Evolutionary conservation across 2,329 filamentous ascomycete species (phyloP), one percentile per base, ranked within the genome.

Genomic region (Leptographium flavum): DNA sequence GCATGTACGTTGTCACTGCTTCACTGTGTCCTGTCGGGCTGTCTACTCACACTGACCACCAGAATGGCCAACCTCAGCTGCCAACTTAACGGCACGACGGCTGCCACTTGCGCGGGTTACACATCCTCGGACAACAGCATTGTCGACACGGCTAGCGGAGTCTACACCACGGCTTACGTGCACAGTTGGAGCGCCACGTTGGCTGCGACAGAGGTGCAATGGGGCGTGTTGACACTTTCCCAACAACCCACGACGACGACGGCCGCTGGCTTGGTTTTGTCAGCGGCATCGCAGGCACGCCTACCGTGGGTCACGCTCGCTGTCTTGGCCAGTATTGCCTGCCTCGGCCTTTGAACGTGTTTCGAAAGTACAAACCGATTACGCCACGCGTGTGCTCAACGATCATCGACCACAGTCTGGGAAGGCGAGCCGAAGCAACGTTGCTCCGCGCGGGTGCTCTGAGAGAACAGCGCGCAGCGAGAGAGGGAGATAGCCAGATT

Each of bases 21-120:
- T 17, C 17, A 8, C 15, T 36, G 10, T 28, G 14, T 32, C 19
- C 27, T 33, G 19, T 40, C 14, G 5, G 6, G 22, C 5, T 40
- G 14, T 33, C 19, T 23, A 17, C 8, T 33, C 23, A 32, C 15
- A 6, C 40, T 50, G 27, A 46, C 37, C 21, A n/a, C 13, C 50
- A 70, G 67, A 41, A 69, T 63, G 25, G 66, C 64, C 33, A 57
- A 67, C 40, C 57, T 71, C 15, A 62, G 58, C 44, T 71, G 68
- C 53, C 56, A 58, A 15, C 56, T 71, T 22, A 53, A 59, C 19
- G 65, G 60, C 22, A 66, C 58, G 5, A 68, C 66, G 5, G 61
- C 58, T 10, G 68, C 68, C 17, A 67, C 64, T 5, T 71, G 69
- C 50, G 70, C 66, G 0, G 68, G 68, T 19, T 70, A 67, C 49